phyloP scores from a whole-genome alignment of 2,329 filamentous ascomycete genomes.

The Diplodia scrobiculata region DNA sequence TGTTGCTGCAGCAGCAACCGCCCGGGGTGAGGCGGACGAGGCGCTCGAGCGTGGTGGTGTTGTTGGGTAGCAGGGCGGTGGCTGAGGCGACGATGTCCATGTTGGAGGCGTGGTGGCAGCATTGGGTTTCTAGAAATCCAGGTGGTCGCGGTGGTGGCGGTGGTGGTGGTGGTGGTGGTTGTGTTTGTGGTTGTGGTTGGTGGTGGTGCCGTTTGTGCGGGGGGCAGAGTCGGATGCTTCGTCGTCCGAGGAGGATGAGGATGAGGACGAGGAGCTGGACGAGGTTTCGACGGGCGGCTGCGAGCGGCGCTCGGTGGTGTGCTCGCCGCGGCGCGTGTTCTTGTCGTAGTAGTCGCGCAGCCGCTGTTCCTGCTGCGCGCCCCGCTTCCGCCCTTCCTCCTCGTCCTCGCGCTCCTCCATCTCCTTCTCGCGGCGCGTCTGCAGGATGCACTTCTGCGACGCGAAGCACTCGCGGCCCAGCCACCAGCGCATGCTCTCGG shows the following conservation, averaged over 20 bases:
- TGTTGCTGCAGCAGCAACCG: background rate
- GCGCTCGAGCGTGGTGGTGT: background rate
- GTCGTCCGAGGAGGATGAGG: background rate
- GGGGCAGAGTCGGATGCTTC: too few species aligned
- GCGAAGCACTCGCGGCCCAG: conserved; percentile 83
- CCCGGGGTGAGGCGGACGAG: conserved; percentile 14
- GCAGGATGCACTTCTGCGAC: conserved; percentile 81
- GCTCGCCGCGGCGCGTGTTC: conserved; percentile 2
- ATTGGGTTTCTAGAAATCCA: background rate
- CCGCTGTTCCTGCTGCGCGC: conserved; percentile 24
- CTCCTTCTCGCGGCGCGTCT: conserved; percentile 70
- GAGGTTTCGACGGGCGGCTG: background rate
- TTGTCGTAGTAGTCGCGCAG: conserved; percentile 24
- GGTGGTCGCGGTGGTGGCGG: background rate
- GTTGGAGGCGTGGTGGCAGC: background rate
- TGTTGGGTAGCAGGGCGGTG: background rate
- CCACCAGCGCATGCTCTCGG: conserved; percentile 96
- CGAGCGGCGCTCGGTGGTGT: conserved; percentile 9
- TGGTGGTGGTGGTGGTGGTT: background rate
- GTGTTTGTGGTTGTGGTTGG: conserved; percentile 21
- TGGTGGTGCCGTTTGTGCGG: background rate
- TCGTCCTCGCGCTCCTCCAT: conserved; percentile 59
- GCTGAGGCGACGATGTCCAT: background rate
- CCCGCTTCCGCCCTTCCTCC: conserved; percentile 37
- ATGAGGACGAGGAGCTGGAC: conserved; percentile 1